Evolutionary conservation across 768 basidiomycete genomes (phyloP).

Genomic region (Auricularia auricula-judae): DNA sequence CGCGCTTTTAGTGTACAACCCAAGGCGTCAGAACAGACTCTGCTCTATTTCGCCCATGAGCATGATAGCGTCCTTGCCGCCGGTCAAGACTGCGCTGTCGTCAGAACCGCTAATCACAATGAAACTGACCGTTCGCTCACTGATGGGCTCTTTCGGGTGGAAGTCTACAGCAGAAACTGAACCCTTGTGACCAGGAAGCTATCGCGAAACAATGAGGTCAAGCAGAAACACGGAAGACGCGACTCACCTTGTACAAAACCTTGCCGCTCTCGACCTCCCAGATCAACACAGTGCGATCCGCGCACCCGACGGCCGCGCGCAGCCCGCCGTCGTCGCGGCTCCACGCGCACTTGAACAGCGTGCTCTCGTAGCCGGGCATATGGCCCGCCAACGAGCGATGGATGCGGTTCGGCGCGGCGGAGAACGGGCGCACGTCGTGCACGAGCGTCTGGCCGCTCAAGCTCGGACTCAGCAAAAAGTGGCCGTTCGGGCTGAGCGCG

Average conservation of each 20-base stretch:
- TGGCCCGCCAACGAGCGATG: constrained; percentile 75
- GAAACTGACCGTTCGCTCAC: constrained; percentile 33
- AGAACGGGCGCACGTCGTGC: constrained; percentile 91
- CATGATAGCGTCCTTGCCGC: constrained; percentile 89
- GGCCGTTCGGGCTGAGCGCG: constrained; percentile 80
- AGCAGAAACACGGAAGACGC: neutral
- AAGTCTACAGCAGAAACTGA: constrained; percentile 94
- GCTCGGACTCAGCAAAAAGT: constrained; percentile 81
- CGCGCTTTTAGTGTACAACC: too few species aligned
- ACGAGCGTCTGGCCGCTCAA: constrained; percentile 84
- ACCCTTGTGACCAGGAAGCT: constrained; percentile 94
- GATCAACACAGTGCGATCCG: constrained; percentile 75
- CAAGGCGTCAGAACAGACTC: neutral
- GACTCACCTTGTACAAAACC: constrained; percentile 63
- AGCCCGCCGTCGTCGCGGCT: constrained; percentile 73
- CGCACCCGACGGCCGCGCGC: constrained; percentile 80
- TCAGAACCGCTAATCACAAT: neutral
- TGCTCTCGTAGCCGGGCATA: constrained; percentile 89
- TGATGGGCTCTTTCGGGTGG: constrained; percentile 91
- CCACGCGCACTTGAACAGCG: constrained; percentile 79
- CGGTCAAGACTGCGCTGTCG: constrained; percentile 62
- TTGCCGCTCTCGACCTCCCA: constrained; percentile 77
- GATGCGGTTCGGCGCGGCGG: constrained; percentile 67
- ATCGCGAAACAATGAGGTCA: neutral
- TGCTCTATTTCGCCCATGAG: constrained; percentile 82